Evolutionary conservation across 139 green algal species (phyloP).

Genomic region (Bryopsis sp.): DNA sequence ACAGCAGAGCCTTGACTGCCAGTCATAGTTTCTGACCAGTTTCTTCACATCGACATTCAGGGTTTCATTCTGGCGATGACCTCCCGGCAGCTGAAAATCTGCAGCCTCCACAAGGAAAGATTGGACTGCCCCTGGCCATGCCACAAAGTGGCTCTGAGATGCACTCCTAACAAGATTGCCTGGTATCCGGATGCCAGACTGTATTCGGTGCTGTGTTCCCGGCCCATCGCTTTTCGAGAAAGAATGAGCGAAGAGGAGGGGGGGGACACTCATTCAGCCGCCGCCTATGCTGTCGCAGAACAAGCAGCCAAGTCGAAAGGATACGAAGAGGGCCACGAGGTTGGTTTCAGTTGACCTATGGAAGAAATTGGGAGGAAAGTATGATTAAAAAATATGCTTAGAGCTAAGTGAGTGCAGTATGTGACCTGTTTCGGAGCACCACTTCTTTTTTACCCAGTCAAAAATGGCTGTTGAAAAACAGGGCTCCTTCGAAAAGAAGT

Average conservation of each 20-base stretch:
- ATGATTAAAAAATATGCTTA: too few relatives aligned
- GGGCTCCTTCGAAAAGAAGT: too few relatives aligned
- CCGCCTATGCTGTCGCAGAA: conserved; percentile 15
- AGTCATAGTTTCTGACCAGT: too few relatives aligned
- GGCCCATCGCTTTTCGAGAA: not conserved
- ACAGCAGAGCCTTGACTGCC: too few relatives aligned
- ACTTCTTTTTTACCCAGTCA: too few relatives aligned
- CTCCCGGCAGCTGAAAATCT: conserved; percentile 12
- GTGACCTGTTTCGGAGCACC: too few relatives aligned
- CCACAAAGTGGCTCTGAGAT: conserved; percentile 12
- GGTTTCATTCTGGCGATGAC: conserved; percentile 19
- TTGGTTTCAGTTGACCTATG: too few relatives aligned
- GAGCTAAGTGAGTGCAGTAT: too few relatives aligned
- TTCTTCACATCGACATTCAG: not conserved
- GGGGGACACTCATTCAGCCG: conserved; percentile 18
- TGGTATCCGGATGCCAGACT: conserved; percentile 17
- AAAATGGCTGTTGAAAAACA: too few relatives aligned
- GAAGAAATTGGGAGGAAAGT: too few relatives aligned
- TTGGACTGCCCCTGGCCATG: conserved; percentile 15
- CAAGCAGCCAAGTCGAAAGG: conserved; percentile 12
- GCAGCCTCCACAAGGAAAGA: conserved; percentile 14
- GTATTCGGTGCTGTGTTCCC: conserved; percentile 11
- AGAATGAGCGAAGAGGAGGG: conserved; percentile 9
- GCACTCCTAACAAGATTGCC: conserved; percentile 16
- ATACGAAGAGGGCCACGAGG: conserved; percentile 17